These are phyloP conservation scores for Erythrophleum ivorense DNA, from an alignment of 331 rosid species.

Conservation along the genomic window DNA sequence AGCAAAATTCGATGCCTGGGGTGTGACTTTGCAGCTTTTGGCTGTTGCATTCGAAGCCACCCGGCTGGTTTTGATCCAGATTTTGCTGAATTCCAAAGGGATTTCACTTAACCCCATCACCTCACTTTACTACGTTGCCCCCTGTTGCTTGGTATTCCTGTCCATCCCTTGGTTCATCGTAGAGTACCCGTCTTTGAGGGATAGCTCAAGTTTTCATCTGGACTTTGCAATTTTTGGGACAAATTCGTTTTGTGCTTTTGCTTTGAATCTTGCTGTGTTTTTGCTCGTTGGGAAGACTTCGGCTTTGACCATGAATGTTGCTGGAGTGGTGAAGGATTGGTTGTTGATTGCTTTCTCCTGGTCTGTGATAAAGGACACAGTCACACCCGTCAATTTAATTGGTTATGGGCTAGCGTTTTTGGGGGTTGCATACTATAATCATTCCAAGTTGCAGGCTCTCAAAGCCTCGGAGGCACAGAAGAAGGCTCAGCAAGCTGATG, in stretches of 20 bases:
- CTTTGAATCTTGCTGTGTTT: slow-evolving; percentile 38
- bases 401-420: slow-evolving; percentile 31
- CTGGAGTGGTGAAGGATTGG: slow-evolving; percentile 39
- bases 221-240: slow-evolving; percentile 22
- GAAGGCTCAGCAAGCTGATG: slow-evolving; percentile 27
- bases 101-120: slow-evolving; percentile 33
- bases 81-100: slow-evolving; percentile 31
- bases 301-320: slow-evolving; percentile 36
- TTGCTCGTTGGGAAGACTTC: slow-evolving; percentile 33
- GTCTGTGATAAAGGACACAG: slow-evolving; percentile 29
- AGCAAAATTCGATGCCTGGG: slow-evolving; percentile 30
- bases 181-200: slow-evolving; percentile 32
- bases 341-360: slow-evolving; percentile 29
- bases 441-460: slow-evolving; percentile 36
- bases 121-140: slow-evolving; percentile 26
- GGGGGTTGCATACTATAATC: slow-evolving; percentile 34
- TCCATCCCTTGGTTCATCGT: slow-evolving; percentile 23
- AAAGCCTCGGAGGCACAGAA: slow-evolving; percentile 35
- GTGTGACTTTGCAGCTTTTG: slow-evolving; percentile 26
- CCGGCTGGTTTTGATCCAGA: slow-evolving; percentile 25
- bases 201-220: slow-evolving; percentile 20
- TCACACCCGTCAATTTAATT: slow-evolving; percentile 21
- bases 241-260: slow-evolving; percentile 31
- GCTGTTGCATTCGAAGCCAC: slow-evolving; percentile 34
- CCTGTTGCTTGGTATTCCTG: slow-evolving; percentile 31